Evolutionary conservation across 306 rosid species (phyloP), one percentile per base, ranked within the genome.

Genomic region (Dalbergia cochinchinensis): DNA sequence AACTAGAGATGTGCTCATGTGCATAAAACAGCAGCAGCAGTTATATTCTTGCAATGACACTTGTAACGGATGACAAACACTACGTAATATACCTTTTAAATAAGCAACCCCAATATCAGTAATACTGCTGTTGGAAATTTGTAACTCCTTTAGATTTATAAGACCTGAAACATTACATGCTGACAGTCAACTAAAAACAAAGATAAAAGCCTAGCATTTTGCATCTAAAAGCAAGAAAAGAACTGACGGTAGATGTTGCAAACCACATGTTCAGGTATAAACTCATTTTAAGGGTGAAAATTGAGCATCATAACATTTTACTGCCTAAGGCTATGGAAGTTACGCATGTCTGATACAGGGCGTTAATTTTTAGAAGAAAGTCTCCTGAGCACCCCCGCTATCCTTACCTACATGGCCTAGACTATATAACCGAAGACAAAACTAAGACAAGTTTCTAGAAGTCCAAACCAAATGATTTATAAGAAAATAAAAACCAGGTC

Each of bases 61-160:
- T 53, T 42, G 41, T 33, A 53, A 66, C 35, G 39, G 65, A 18
- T 53, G n/a, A 19, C 55, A 80, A 80, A 48, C 18, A 19, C 61
- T 15, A 57, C 2, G 53, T 77, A 79, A 60, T 22, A 77, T 89
- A 91, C 96, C 93, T 87, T 80, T 86, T 65, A 91, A 85, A 82
- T 87, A 89, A 74, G 88, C 18, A 71, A 89, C 64, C 78, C 96
- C 96, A 57, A 64, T 54, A 81, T 91, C 93, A 55, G 91, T 82
- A 71, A 91, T 58, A 59, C 86, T 78, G 73, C 86, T 82, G 83
- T 87, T 89, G 83, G 89, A 87, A 55, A 89, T 67, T 57, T 80
- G 89, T 70, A 91, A 81, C 84, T 91, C 96, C 84, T 87, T 86
- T 33, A 91, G 85, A 59, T 79, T 89, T 60, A 71, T 34, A 78